phyloP scores from a whole-genome alignment of 805 yeast species.

The Brettanomyces anomalus region DNA sequence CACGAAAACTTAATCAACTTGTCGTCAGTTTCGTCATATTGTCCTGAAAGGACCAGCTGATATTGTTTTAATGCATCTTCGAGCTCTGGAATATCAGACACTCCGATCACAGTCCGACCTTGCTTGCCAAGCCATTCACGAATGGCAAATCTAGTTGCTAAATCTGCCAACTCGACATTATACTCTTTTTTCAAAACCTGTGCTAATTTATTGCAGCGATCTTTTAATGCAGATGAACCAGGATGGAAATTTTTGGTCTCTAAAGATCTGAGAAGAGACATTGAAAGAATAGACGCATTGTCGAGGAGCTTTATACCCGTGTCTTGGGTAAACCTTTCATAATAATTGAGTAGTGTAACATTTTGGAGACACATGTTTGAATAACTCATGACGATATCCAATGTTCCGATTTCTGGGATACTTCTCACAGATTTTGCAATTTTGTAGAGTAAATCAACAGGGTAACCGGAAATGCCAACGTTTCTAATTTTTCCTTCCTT shows the following conservation, averaged over 20 bases:
- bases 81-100: constrained; percentile 56
- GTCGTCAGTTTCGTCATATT: constrained; percentile 33
- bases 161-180: constrained; percentile 64
- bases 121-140: constrained; percentile 40
- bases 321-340: constrained; percentile 39
- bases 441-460: constrained; percentile 55
- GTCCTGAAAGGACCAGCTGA: constrained; percentile 33
- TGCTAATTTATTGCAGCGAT: constrained; percentile 40
- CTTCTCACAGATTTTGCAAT: constrained; percentile 34
- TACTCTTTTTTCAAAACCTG: constrained; percentile 26
- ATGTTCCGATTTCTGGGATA: constrained; percentile 40
- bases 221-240: constrained; percentile 48
- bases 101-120: constrained; percentile 72
- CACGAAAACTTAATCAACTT: constrained; percentile 34
- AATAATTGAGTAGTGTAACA: constrained; percentile 37
- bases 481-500: constrained; percentile 50
- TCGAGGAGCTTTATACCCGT: constrained; percentile 51
- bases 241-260: constrained; percentile 77
- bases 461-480: constrained; percentile 84
- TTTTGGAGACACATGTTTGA: constrained; percentile 81
- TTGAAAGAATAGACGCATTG: constrained; percentile 80
- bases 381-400: constrained; percentile 74
- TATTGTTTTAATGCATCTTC: constrained; percentile 51
- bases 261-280: constrained; percentile 72
- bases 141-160: constrained; percentile 72